Conservation (phyloP, 768 basidiomycete genomes). For the Mycena rebaudengoi region DNA sequence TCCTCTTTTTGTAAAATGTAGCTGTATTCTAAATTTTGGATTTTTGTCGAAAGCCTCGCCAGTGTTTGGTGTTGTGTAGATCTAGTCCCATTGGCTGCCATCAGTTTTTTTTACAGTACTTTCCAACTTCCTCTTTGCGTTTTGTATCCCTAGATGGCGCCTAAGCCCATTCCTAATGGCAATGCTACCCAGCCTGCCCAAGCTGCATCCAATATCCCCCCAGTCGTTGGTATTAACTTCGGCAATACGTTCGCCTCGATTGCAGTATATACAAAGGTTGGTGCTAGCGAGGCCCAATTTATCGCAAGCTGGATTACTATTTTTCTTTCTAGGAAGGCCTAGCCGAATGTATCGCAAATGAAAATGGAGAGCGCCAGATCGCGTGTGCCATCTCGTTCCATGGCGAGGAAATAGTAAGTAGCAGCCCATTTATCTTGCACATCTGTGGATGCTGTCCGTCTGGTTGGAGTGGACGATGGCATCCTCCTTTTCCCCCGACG, state of each 20-base stretch:
- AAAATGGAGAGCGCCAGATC: constrained; percentile 98
- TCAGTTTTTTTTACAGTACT: constrained; percentile 10
- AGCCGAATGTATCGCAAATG: constrained; percentile 96
- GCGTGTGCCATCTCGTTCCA: constrained; percentile 92
- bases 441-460: background rate
- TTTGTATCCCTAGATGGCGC: constrained; percentile 41
- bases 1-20: background rate
- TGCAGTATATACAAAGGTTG: constrained; percentile 92
- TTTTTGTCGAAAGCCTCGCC: background rate
- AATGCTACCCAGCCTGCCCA: constrained; percentile 49
- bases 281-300: constrained; percentile 25
- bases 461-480: constrained; percentile 4
- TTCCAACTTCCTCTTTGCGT: background rate
- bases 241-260: constrained; percentile 96
- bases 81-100: background rate
- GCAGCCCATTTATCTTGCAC: background rate
- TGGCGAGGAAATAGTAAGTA: constrained; percentile 89
- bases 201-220: constrained; percentile 48
- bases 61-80: constrained; percentile 15
- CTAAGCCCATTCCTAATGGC: constrained; percentile 59
- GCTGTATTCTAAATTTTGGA: background rate
- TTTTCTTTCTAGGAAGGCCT: constrained; percentile 73
- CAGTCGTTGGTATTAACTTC: constrained; percentile 94
- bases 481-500: too few relatives aligned
- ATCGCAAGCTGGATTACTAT: background rate